Evolutionary conservation across 306 rosid species (phyloP).

Genomic region (Erythrophleum fordii): DNA sequence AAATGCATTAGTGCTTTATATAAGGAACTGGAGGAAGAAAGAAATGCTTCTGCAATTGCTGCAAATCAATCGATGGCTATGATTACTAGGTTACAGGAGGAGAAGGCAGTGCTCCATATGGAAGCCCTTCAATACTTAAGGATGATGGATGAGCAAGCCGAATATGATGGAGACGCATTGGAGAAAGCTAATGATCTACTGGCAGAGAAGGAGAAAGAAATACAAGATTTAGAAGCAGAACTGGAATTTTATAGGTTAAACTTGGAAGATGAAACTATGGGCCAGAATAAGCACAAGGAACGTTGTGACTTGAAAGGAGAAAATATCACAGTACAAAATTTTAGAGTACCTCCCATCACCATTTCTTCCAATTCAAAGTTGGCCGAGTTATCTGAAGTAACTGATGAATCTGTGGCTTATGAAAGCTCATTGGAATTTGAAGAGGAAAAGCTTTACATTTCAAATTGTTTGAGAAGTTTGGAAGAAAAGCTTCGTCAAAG

Average conservation of each 20-base stretch:
- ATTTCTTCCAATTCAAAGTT: conserved; percentile 39
- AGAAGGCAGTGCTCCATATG: conserved; percentile 88
- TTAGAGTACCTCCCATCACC: conserved; percentile 30
- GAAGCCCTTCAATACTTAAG: conserved; percentile 89
- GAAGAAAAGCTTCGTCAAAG: conserved; percentile 60
- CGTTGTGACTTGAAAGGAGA: conserved; percentile 45
- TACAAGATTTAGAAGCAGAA: conserved; percentile 87
- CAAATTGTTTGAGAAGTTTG: conserved; percentile 62
- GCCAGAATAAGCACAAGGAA: conserved; percentile 27
- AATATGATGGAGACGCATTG: conserved; percentile 81
- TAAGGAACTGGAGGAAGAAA: conserved; percentile 84
- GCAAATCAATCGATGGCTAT: conserved; percentile 91
- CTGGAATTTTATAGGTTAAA: conserved; percentile 60
- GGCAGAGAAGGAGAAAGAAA: conserved; percentile 76
- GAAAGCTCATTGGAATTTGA: conserved; percentile 60
- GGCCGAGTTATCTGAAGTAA: conserved; percentile 38
- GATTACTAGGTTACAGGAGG: conserved; percentile 95
- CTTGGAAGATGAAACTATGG: conserved; percentile 35
- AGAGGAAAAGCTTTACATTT: conserved; percentile 70
- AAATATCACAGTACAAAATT: conserved; percentile 34
- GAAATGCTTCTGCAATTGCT: conserved; percentile 82
- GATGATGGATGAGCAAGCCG: conserved; percentile 99
- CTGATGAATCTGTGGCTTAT: conserved; percentile 40
- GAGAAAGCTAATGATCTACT: conserved; percentile 79
- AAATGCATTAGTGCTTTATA: conserved; percentile 59